Base-by-base conservation (phyloP, 2,329 filamentous ascomycete genomes). In the Mariannaea sp. region DNA sequence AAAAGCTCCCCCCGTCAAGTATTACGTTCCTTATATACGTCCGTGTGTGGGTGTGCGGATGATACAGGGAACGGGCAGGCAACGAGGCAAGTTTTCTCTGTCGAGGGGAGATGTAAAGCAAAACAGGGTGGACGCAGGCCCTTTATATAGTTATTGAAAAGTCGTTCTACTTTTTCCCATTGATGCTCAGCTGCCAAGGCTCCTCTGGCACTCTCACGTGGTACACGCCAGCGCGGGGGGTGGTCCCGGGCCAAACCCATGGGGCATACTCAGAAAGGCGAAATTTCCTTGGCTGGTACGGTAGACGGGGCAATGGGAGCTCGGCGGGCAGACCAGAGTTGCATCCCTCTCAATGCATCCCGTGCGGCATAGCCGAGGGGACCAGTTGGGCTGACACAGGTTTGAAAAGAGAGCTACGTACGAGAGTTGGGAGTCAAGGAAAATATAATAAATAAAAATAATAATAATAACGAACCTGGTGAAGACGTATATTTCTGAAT, bases 381-480 rank as follows among this genome's bases (percentile, higher is more conserved):
- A 29, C 22, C 22, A 24, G 22, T 24, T 24, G 22, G n/a, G 22
- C 22, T 8, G 22, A 5, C 22, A 24, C 22, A 24, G 8, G 22
- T 24, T 24, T 24, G 5, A 24, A 24, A 24, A 24, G n/a, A n/a
- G n/a, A n/a, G 22, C 22, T 24, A 24, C 22, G 8, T 24, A 24
- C 22, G 8, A 24, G 8, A n/a, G n/a, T n/a, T 24, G 5, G 22
- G 22, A 5, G 8, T 8, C 22, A 24, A 24, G 16, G 16, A 36
- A 36, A 36, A 35, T 17, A 14, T 7, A 44, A 50, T 44, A 22
- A n/a, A n/a, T n/a, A n/a, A n/a, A n/a, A n/a, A 27, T 22, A 32
- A 33, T 26, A 9, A 12, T 24, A 29, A 22, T 27, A 48, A 33
- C 59, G 57, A 64, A 64, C 64, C 41, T 43, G 55, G 55, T 46